Base-by-base conservation (phyloP, 345 rosid species). In the Triadica sebifera region DNA sequence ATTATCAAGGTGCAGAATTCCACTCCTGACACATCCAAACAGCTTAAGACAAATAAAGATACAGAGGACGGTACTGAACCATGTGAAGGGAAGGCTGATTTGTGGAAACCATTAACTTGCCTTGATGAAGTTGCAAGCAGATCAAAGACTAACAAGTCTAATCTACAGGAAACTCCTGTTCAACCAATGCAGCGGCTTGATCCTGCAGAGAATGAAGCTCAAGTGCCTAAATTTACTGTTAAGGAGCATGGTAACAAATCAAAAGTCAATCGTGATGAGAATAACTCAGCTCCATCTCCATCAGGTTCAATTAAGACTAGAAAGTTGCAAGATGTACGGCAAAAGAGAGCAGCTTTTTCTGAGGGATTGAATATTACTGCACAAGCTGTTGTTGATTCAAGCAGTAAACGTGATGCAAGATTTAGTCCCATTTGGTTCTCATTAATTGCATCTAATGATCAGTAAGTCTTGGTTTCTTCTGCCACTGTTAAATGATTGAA, bases 391-490 rank as follows among this genome's bases (percentile, higher is more conserved):
- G 71, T 74, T 45, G 84, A 71, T 67, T 79, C 73, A 46, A 79
- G 69, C 66, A 59, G 62, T 49, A 67, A 72, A 62, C 19, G 12
- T 71, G 84, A 77, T 57, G 63, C 55, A 62, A 73, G 73, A 81
- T 67, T 22, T 55, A 46, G 37, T 77, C 84, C 87, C 25, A 60
- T 83, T 55, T 84, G 89, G 89, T 73, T 86, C 79, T 79, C 85
- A 6, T 79, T 86, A 49, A 69, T 79, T 57, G 85, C 89, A 72
- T 75, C 87, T 15, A 60, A 75, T 24, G 71, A 81, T 53, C 81
- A 71, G 90, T 87, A 71, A 79, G 84, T 51, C 53, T 50, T 77
- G n/a, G 10, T 37, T 16, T 69, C 39, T 43, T 68, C 15, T 3
- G 10, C 20, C 70, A 68, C 29, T 25, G 22, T 58, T 43, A 13